These are phyloP conservation scores for Brassica cretica DNA, from an alignment of 345 rosid genomes.

Conservation along the genomic window DNA sequence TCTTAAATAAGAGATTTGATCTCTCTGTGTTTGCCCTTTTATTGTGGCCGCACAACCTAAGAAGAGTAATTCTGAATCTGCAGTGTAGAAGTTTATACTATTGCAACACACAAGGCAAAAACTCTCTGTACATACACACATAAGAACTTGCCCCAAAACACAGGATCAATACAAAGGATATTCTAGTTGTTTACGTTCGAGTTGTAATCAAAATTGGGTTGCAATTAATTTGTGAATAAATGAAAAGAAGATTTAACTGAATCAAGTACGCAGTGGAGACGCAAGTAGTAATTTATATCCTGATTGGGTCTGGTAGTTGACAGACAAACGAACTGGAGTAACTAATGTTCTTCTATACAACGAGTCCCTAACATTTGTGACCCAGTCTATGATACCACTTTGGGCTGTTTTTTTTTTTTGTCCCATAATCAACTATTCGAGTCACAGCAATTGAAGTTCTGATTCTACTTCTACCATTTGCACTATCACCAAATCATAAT, in stretches of 20 bases:
- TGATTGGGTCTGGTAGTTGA: conserved; percentile 27
- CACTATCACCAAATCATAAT: no score
- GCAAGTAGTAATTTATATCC: not conserved
- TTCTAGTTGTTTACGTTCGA: conserved; percentile 17
- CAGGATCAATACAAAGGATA: conserved; percentile 28
- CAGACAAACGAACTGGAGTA: conserved; percentile 32
- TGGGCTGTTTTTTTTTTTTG: not conserved
- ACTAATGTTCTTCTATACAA: conserved; percentile 29
- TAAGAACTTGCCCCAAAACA: conserved; percentile 23
- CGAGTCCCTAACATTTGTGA: conserved; percentile 11
- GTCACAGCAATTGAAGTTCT: conserved; percentile 1
- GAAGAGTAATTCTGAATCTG: no score
- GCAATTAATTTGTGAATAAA: conserved; percentile 30
- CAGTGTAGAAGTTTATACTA: no score
- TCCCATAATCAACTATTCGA: not conserved
- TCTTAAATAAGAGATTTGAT: no score
- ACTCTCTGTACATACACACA: conserved; percentile 34
- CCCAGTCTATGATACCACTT: not conserved
- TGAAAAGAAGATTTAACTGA: not conserved
- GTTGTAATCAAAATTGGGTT: conserved; percentile 33
- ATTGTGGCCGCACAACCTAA: no score
- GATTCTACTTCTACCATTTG: conserved; percentile 7
- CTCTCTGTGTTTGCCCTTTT: no score
- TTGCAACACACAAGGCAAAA: not conserved
- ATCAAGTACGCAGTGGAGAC: conserved; percentile 7